Conservation (phyloP, 2,329 filamentous ascomycete species). For the Pseudophaeomoniella oleicola region DNA sequence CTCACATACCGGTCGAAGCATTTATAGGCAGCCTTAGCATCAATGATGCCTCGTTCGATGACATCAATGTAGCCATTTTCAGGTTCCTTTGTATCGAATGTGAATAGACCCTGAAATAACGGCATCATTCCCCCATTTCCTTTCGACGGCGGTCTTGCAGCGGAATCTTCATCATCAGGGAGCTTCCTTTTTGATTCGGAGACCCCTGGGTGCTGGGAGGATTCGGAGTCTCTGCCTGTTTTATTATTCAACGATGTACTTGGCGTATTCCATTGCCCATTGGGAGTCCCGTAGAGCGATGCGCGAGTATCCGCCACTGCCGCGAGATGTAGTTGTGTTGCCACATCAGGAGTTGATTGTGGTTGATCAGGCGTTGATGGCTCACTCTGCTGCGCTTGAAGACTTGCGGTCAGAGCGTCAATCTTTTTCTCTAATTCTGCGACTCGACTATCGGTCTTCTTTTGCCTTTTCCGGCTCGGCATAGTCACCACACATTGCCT, state of each 20-base stretch:
- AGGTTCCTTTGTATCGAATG: background rate
- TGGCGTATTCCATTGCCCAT: background rate
- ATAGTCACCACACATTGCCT: conserved; percentile 63
- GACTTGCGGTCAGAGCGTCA: conserved; percentile 66
- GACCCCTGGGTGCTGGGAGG: background rate
- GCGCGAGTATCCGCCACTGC: background rate
- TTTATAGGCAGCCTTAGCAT: conserved; percentile 33
- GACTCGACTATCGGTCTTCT: conserved; percentile 80
- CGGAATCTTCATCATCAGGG: background rate
- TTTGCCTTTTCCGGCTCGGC: conserved; percentile 65
- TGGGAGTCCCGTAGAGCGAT: background rate
- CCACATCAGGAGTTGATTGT: background rate
- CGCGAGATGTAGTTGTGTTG: background rate
- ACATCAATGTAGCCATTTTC: conserved; percentile 23
- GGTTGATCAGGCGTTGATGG: background rate
- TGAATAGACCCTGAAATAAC: background rate
- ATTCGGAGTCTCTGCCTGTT: background rate
- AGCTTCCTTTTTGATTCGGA: background rate
- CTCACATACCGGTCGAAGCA: conserved; percentile 44
- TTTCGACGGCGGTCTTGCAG: background rate
- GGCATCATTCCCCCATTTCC: background rate
- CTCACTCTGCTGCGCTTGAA: conserved; percentile 42
- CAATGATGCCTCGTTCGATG: conserved; percentile 36
- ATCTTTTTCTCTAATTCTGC: conserved; percentile 88
- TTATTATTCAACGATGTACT: background rate